Base-by-base conservation (phyloP, 805 yeast species). In the Yamadazyma sp. region DNA sequence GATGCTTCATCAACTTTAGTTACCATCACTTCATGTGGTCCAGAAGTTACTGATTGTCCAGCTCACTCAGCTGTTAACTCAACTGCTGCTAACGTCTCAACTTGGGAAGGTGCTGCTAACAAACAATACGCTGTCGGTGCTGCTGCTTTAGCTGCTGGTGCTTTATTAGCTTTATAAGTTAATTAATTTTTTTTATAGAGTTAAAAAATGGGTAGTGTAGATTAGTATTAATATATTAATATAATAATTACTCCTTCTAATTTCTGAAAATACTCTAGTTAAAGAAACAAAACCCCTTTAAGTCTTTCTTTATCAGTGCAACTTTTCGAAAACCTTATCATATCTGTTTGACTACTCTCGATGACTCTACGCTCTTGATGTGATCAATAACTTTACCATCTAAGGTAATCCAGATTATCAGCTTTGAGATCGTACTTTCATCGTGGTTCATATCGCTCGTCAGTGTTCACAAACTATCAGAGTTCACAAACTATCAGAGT, bases 41-140 rank as follows among this genome's bases (percentile, higher is more conserved):
- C 55, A 15, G 49, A 53, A 39, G 72, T 65, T 47, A 65, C 72
- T 38, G 49, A 62, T 63, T 68, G 73, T 55, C 72, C 73, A 56
- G 61, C 59, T 40, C 22, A 49, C 17, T 35, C 56, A 38, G 36
- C 50, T 42, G 47, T 52, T 39, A 34, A 43, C 44, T 43, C 59
- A 35, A 45, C 60, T 47, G 36, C 46, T 35, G 42, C 42, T 23
- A 44, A 44, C 44, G 39, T 44, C 28, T 39, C 48, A 21, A 39
- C 48, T 23, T 44, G 45, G 40, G 48, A 44, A 29, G 48, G 43
- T 44, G 52, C 48, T 44, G 50, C 49, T 36, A 37, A 39, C 42
- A 35, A 26, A 23, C 43, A 41, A 33, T 40, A 37, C 33, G 47
- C 48, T 38, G 51, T 45, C 30, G 49, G 46, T 42, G 53, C 50